Evolutionary conservation across 2,329 filamentous ascomycete genomes (phyloP).

Genomic region (Neurospora crassa): DNA sequence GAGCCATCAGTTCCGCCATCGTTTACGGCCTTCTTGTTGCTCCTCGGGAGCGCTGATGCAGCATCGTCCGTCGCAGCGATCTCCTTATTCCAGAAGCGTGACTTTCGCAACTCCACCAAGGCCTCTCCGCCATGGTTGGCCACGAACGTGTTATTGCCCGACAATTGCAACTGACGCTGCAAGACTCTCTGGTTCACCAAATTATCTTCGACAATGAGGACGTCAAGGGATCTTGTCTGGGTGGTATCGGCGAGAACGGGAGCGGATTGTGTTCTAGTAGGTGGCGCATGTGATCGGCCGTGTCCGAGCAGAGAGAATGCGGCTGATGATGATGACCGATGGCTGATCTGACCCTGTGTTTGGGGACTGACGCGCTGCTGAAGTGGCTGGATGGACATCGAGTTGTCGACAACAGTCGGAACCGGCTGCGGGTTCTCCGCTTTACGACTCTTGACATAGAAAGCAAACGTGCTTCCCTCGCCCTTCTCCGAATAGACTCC

Average conservation of each 20-base stretch:
- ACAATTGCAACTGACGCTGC: slow-evolving; percentile 49
- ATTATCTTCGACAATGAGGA: slow-evolving; percentile 60
- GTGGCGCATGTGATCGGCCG: not conserved
- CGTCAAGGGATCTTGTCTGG: slow-evolving; percentile 34
- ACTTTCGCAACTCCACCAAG: slow-evolving; percentile 45
- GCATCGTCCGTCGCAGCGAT: slow-evolving; percentile 2
- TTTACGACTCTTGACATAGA: slow-evolving; percentile 63
- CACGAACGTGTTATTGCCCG: slow-evolving; percentile 50
- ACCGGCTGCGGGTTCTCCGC: slow-evolving; percentile 10
- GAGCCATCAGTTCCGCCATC: not conserved
- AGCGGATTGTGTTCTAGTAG: not conserved
- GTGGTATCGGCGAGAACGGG: slow-evolving; percentile 14
- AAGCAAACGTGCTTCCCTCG: slow-evolving; percentile 64
- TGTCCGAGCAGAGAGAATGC: not conserved
- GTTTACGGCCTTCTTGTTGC: not conserved
- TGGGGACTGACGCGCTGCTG: not conserved
- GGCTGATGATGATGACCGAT: not conserved
- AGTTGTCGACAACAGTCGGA: slow-evolving; percentile 17
- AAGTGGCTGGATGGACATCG: slow-evolving; percentile 13
- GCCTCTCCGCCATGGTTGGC: slow-evolving; percentile 58
- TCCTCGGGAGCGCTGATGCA: not conserved
- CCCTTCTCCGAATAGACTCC: slow-evolving; percentile 59
- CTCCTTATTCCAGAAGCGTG: slow-evolving; percentile 40
- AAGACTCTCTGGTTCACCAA: slow-evolving; percentile 57
- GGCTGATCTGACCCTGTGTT: not conserved